These are phyloP conservation scores for Colletotrichum sp. DNA, from an alignment of 2,329 filamentous ascomycete species.

Conservation along the genomic window DNA sequence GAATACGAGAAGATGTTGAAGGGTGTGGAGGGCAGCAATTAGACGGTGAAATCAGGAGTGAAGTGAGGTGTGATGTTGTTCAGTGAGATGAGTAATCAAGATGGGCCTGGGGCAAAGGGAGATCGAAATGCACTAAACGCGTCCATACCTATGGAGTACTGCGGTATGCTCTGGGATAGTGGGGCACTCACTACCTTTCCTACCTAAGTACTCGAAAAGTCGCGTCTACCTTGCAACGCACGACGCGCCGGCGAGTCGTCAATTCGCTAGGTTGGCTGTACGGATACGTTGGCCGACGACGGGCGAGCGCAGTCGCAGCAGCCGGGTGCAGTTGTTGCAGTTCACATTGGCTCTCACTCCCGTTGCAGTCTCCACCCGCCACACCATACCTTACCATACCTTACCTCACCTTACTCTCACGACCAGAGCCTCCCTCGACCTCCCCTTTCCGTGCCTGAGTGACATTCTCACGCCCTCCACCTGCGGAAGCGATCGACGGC, in stretches of 20 bases:
- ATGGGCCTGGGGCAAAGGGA: not conserved
- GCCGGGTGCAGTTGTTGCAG: too few relatives aligned
- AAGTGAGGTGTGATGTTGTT: not conserved
- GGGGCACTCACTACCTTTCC: not conserved
- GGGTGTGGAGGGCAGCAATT: too few relatives aligned
- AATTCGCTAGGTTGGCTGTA: not conserved
- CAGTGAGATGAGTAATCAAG: not conserved
- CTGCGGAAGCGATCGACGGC: not conserved
- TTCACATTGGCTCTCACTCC: too few relatives aligned
- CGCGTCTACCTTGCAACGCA: not conserved
- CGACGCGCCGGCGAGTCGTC: not conserved
- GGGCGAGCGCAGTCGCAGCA: not conserved
- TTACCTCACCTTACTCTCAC: too few relatives aligned
- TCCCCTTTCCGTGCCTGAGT: too few relatives aligned
- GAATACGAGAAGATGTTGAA: not conserved
- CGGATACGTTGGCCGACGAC: too few relatives aligned
- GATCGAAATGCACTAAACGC: conserved; percentile 3
- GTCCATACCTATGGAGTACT: not conserved
- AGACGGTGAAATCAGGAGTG: not conserved
- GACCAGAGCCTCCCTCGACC: too few relatives aligned
- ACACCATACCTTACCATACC: too few relatives aligned
- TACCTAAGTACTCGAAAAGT: not conserved
- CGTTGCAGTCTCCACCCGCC: too few relatives aligned
- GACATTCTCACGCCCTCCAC: too few relatives aligned
- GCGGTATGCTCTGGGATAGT: not conserved